A percentile compares a stretch with the other conserved stretches of the same genome.
Evolutionary conservation across 176 grass and related monocot species (phyloP).

Genomic region (Secale cereale): DNA sequence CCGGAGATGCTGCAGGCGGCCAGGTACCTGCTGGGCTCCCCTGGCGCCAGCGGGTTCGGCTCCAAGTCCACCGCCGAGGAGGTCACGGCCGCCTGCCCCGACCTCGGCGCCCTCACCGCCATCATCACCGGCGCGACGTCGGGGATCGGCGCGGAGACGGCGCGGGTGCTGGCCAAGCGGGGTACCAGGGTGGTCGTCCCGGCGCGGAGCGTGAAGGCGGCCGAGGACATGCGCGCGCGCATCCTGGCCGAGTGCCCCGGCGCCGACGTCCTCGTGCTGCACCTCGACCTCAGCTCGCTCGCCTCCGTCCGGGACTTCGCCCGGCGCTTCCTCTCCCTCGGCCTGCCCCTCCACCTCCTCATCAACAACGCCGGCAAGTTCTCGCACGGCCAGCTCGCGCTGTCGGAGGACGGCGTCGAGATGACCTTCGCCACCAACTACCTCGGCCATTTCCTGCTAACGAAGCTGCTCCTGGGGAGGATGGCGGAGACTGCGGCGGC

Average conservation of each 20-base stretch:
- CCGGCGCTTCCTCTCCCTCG: conserved; percentile 51
- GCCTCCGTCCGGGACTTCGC: conserved; percentile 79
- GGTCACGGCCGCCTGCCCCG: conserved; percentile 33
- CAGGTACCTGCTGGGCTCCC: conserved; percentile 67
- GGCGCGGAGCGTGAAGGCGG: conserved; percentile 72
- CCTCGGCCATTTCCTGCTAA: conserved; percentile 85
- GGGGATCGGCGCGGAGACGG: conserved; percentile 90
- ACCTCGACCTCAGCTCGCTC: conserved; percentile 89
- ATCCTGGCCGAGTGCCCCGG: conserved; percentile 48
- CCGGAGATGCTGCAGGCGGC: conserved; percentile 59
- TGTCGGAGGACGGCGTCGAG: conserved; percentile 93
- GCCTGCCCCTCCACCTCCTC: conserved; percentile 82
- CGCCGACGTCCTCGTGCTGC: conserved; percentile 65
- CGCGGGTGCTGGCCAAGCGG: conserved; percentile 83
- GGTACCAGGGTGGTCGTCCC: conserved; percentile 75
- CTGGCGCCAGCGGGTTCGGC: conserved; percentile 70
- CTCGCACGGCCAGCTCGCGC: conserved; percentile 75
- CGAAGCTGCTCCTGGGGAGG: conserved; percentile 55
- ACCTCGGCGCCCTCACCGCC: conserved; percentile 49
- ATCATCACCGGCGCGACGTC: conserved; percentile 95
- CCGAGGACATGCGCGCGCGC: conserved; percentile 65
- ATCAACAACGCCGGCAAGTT: conserved; percentile 99
- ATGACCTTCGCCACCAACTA: conserved; percentile 99
- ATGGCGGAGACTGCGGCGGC: conserved; percentile 69
- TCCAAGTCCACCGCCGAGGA: conserved; percentile 83